These are phyloP conservation scores for Backusella macrospora DNA, from an alignment of 192 early-diverging fungal genomes.

Conservation along the genomic window DNA sequence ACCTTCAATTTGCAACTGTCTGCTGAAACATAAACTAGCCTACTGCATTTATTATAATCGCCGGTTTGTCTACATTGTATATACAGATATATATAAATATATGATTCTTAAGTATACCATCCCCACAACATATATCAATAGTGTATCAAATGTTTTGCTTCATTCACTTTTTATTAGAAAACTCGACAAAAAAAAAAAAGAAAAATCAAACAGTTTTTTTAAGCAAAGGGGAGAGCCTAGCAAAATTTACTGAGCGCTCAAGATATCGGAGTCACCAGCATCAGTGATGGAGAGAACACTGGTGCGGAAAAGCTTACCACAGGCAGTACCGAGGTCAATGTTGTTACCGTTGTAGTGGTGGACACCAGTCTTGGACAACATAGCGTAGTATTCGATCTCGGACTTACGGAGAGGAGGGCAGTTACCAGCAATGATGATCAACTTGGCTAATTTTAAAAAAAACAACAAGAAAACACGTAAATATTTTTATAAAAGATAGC, in stretches of 20 bases:
- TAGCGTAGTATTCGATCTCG: constrained; percentile 99
- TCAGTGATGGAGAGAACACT: constrained; percentile 95
- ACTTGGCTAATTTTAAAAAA: constrained; percentile 75
- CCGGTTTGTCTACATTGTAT: too few relatives aligned
- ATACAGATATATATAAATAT: too few relatives aligned
- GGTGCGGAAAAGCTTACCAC: constrained; percentile 99
- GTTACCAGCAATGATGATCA: constrained; percentile 99
- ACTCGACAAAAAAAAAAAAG: constrained; percentile 12
- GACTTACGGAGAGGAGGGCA: constrained; percentile 99
- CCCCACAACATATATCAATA: too few relatives aligned
- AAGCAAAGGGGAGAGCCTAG: background rate
- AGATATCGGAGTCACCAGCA: constrained; percentile 88
- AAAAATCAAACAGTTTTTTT: background rate
- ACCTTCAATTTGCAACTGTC: too few relatives aligned
- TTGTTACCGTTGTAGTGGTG: constrained; percentile 99
- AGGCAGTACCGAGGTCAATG: constrained; percentile 99
- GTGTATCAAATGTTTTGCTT: background rate
- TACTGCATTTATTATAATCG: too few relatives aligned
- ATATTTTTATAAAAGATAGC: background rate
- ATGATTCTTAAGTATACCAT: too few relatives aligned
- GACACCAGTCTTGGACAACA: constrained; percentile 99
- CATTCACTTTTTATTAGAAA: constrained; percentile 3
- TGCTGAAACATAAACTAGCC: too few relatives aligned
- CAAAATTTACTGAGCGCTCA: constrained; percentile 41
- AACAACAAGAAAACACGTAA: constrained; percentile 26